Percentiles rank a stretch among this genome's conserved stretches.
Conservation (phyloP, 371 early-diverging fungal species). For the Dinochytrium kinnereticum region DNA sequence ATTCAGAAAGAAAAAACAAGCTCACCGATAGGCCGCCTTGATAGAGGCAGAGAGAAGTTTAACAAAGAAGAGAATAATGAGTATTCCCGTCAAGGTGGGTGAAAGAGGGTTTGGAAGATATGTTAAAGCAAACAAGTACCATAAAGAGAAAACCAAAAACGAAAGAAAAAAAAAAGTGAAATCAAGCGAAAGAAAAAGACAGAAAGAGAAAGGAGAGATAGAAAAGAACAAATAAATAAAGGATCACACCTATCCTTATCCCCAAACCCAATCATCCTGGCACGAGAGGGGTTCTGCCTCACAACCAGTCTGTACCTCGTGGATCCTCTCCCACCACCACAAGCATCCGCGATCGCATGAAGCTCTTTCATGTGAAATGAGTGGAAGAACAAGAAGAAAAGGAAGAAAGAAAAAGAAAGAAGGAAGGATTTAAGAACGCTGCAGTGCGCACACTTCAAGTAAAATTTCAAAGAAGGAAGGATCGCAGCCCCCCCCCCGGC, state of each 20-base stretch:
- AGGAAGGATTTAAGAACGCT: too few species aligned
- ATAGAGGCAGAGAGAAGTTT: background rate
- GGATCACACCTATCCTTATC: conserved; percentile 14
- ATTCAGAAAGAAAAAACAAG: background rate
- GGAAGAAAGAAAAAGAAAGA: too few species aligned
- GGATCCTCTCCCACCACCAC: too few species aligned
- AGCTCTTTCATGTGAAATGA: too few species aligned
- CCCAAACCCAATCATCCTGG: conserved; percentile 18
- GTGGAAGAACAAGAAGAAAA: too few species aligned
- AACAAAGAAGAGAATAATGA: background rate
- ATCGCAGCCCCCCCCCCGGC: too few species aligned
- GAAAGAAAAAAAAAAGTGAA: background rate
- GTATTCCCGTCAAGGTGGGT: background rate
- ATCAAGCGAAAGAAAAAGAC: background rate
- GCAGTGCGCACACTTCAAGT: too few species aligned
- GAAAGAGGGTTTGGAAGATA: too few species aligned
- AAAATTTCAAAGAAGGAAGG: too few species aligned
- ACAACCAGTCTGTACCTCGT: background rate
- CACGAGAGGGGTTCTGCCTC: conserved; percentile 7
- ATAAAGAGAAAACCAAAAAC: too few species aligned
- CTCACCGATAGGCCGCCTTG: background rate
- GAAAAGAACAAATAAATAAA: background rate
- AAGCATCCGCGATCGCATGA: too few species aligned
- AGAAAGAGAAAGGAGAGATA: conserved; percentile 1
- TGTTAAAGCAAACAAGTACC: too few species aligned